Evolutionary conservation across 441 rosid species (phyloP).

Genomic region (Adansonia grandidieri): DNA sequence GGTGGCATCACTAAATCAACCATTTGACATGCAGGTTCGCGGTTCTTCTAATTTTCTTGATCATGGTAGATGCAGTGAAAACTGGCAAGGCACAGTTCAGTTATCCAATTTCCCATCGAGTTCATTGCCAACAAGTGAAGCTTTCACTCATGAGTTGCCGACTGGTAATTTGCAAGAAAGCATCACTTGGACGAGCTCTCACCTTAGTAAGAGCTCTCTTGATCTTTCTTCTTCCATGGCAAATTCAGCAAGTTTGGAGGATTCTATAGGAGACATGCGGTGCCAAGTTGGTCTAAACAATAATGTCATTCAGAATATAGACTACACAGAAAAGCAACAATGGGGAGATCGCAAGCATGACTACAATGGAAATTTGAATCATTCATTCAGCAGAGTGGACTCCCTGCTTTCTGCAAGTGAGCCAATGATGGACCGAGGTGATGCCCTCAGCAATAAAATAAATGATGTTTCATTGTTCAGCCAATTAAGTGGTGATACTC

Average conservation of each 20-base stretch:
- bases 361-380: slow-evolving; percentile 34
- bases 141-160: slow-evolving; percentile 40
- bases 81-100: slow-evolving; percentile 52
- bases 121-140: slow-evolving; percentile 42
- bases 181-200: slow-evolving; percentile 38
- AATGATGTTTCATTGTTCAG: slow-evolving; percentile 43
- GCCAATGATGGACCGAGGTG: slow-evolving; percentile 37
- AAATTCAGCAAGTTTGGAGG: slow-evolving; percentile 36
- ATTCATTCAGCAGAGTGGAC: slow-evolving; percentile 37
- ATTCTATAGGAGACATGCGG: slow-evolving; percentile 42
- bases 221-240: slow-evolving; percentile 44
- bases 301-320: slow-evolving; percentile 41
- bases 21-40: slow-evolving; percentile 43
- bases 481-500: slow-evolving; percentile 39
- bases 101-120: slow-evolving; percentile 48
- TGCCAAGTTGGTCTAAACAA: slow-evolving; percentile 44
- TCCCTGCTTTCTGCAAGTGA: slow-evolving; percentile 42
- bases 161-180: slow-evolving; percentile 39
- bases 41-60: slow-evolving; percentile 50
- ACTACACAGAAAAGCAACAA: slow-evolving; percentile 39
- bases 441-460: slow-evolving; percentile 33
- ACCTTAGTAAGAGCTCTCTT: slow-evolving; percentile 35
- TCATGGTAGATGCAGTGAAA: slow-evolving; percentile 47
- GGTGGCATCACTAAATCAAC: slow-evolving; percentile 43
- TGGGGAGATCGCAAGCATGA: slow-evolving; percentile 47